Conservation (phyloP, 2,329 filamentous ascomycete species). For the Aspergillus latus region DNA sequence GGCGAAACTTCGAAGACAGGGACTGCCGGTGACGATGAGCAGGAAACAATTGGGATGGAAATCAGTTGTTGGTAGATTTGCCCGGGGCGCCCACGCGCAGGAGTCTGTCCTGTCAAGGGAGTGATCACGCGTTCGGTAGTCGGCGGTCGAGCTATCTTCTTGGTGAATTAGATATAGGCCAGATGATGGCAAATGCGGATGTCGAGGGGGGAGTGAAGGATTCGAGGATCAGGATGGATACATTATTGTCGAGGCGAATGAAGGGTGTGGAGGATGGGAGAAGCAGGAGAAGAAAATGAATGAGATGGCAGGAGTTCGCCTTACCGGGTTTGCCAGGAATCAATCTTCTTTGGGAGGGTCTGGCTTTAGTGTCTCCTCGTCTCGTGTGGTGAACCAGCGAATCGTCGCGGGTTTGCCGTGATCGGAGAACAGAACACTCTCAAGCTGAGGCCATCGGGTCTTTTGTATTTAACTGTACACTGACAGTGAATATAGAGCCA, state of each 20-base stretch:
- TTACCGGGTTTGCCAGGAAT: constrained; percentile 20
- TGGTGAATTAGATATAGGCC: constrained; percentile 17
- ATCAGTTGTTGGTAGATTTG: constrained; percentile 16
- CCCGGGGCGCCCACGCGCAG: constrained; percentile 20
- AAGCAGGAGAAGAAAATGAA: constrained; percentile 13
- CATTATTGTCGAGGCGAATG: constrained; percentile 11
- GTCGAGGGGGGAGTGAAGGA: constrained; percentile 9
- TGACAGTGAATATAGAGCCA: background rate
- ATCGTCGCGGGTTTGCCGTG: constrained; percentile 18
- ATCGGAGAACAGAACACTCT: constrained; percentile 13
- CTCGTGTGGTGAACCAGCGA: constrained; percentile 20
- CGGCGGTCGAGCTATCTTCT: constrained; percentile 17
- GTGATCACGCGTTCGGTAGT: constrained; percentile 21
- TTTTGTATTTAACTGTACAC: background rate
- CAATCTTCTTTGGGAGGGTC: constrained; percentile 20
- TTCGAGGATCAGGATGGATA: constrained; percentile 14
- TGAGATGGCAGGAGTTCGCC: constrained; percentile 17
- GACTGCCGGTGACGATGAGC: constrained; percentile 8
- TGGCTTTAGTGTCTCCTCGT: constrained; percentile 15
- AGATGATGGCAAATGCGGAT: constrained; percentile 3
- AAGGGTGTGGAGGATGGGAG: constrained; percentile 10
- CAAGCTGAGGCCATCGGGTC: constrained; percentile 7
- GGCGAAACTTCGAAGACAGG: constrained; percentile 20
- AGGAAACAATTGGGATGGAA: constrained; percentile 8
- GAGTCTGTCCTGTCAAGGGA: constrained; percentile 14